Evolutionary conservation across 2,329 filamentous ascomycete genomes (phyloP), one percentile per base, ranked within the genome.

Genomic region (Diaporthe batatas): DNA sequence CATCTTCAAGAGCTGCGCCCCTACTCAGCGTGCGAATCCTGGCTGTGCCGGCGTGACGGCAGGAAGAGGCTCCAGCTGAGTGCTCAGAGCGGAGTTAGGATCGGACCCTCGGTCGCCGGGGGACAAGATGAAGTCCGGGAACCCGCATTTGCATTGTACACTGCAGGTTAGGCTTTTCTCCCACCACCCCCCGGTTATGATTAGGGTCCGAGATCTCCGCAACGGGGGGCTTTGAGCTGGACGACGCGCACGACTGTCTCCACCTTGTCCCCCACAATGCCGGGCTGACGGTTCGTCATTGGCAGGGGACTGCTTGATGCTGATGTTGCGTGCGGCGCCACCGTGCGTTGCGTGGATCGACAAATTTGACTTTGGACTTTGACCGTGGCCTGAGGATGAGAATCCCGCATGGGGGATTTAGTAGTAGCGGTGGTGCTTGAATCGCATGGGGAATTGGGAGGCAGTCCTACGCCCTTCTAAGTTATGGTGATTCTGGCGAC

Each of bases 171-270:
- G 34, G 51, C n/a, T 55, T 44, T n/a, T 18, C n/a, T 8, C 25
- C 29, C 7, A 36, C 10, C n/a, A 4, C 21, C 8, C 39, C 36
- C 34, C 18, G 49, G 51, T 23, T 44, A 68, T 47, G 25, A 39
- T 68, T 54, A 44, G 39, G 36, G 23, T 23, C 65, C 65, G 65
- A 68, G 36, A 68, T 68, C 65, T 68, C 65, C 65, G 51, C 16
- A 47, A n/a, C 44, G 34, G 36, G 36, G 2, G 29, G 29, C 29
- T 29, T 29, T 51, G 51, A 68, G 25, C 36, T 51, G 65, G 36
- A 57, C 25, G 51, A 68, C 49, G 51, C 51, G 65, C 29, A 68
- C 51, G 49, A 21, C 18, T 23, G 51, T 68, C 65, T 32, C 65
- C 65, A 68, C 65, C 29, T 1, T 32, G 53, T 32, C 11, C 65